Evolutionary conservation across 2,329 filamentous ascomycete genomes (phyloP).

Genomic region (Westerdykella aurantiaca): DNA sequence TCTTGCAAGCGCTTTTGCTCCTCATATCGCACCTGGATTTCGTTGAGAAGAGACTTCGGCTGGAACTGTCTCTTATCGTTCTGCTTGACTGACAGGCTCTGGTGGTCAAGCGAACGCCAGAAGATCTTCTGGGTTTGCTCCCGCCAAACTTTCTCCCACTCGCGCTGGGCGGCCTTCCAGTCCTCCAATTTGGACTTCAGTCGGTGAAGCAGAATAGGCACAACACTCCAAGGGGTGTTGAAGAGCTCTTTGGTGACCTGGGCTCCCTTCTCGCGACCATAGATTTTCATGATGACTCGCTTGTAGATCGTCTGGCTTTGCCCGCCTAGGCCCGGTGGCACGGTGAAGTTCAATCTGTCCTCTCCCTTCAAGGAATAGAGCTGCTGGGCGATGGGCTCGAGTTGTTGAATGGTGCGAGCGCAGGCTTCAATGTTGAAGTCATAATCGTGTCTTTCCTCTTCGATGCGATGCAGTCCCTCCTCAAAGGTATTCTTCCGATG

Average conservation of each 20-base stretch:
- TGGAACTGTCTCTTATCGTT: constrained; percentile 89
- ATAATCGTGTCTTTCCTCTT: constrained; percentile 97
- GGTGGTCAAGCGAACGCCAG: constrained; percentile 93
- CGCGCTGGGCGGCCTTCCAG: constrained; percentile 92
- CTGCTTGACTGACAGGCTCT: constrained; percentile 83
- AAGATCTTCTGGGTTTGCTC: constrained; percentile 92
- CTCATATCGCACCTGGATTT: constrained; percentile 88
- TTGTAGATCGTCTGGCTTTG: constrained; percentile 97
- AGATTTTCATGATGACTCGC: constrained; percentile 95
- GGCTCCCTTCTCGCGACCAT: constrained; percentile 75
- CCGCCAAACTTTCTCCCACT: constrained; percentile 99
- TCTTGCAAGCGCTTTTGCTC: constrained; percentile 72
- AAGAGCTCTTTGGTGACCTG: constrained; percentile 87
- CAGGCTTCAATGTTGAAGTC: constrained; percentile 98
- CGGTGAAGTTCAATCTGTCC: constrained; percentile 68
- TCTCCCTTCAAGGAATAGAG: constrained; percentile 69
- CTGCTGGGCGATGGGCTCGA: constrained; percentile 89
- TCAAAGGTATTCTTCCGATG: constrained; percentile 96
- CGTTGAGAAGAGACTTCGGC: constrained; percentile 80
- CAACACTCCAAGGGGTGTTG: constrained; percentile 72
- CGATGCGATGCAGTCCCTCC: constrained; percentile 89
- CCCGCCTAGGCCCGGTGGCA: constrained; percentile 79
- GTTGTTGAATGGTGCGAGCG: constrained; percentile 86
- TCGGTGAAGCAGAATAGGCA: constrained; percentile 80
- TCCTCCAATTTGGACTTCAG: constrained; percentile 96